Percentiles rank a stretch among this genome's conserved stretches.
These are phyloP conservation scores for Thielaviopsis populi DNA, from an alignment of 2,329 filamentous ascomycete species.

Conservation along the genomic window DNA sequence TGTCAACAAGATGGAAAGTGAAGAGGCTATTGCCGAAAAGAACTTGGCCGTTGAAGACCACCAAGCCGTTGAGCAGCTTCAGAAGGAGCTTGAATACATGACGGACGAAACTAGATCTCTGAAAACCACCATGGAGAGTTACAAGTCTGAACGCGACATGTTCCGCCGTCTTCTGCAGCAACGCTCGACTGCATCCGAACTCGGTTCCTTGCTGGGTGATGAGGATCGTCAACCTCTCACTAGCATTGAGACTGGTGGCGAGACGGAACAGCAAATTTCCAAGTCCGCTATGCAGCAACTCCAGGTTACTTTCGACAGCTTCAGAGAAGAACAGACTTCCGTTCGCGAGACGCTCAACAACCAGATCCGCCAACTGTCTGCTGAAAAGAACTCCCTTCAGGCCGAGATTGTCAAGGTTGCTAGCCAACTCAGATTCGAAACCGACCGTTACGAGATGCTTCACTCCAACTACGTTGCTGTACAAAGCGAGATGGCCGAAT, in stretches of 20 bases:
- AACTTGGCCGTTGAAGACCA: conserved; percentile 48
- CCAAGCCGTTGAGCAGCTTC: conserved; percentile 57
- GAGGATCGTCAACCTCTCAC: conserved; percentile 45
- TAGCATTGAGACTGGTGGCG: conserved; percentile 44
- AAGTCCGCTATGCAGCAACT: conserved; percentile 68
- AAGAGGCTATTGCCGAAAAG: conserved; percentile 59
- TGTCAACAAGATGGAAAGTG: conserved; percentile 78
- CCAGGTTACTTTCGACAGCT: conserved; percentile 77
- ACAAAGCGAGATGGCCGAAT: conserved; percentile 68
- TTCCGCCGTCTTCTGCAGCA: conserved; percentile 89
- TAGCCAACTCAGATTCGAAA: conserved; percentile 68
- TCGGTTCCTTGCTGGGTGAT: conserved; percentile 55
- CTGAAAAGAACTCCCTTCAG: conserved; percentile 70
- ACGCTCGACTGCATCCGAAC: conserved; percentile 42
- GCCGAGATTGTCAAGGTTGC: conserved; percentile 64
- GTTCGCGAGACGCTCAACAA: conserved; percentile 72
- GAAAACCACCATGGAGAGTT: conserved; percentile 73
- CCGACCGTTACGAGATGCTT: conserved; percentile 76
- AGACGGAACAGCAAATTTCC: conserved; percentile 44
- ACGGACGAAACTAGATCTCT: conserved; percentile 76
- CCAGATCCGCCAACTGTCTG: conserved; percentile 66
- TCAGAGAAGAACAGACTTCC: conserved; percentile 68
- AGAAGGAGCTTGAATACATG: conserved; percentile 57
- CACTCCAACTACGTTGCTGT: conserved; percentile 75
- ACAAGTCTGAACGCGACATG: conserved; percentile 91